Evolutionary conservation across 75 land plant genomes (phyloP), one percentile per base, ranked within the genome.

Genomic region (Pinus taeda): DNA sequence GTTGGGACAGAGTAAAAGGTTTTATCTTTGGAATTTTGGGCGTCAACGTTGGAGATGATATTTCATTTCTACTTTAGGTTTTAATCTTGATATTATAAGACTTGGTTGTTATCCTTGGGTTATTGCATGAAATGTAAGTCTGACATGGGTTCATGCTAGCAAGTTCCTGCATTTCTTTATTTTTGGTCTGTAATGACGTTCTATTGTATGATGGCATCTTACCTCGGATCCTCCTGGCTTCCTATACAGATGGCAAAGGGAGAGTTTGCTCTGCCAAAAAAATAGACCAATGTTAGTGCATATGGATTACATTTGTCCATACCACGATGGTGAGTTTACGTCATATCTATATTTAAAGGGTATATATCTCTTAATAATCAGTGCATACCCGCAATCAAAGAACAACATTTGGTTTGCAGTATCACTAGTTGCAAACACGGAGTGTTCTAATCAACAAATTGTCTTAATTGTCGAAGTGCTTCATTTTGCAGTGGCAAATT

Each of bases 191-290:
- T 17, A 15, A 15, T 33, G 42, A 4, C 8, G 29, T 22, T 63
- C 29, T 15, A 13, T 63, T 29, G 65, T 15, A 15, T 30, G 33
- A 6, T 33, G 57, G 59, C 56, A 73, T 30, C 80, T 85, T 26
- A 86, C 90, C 49, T 82, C 93, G 33, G 33, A 30, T 0, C 83
- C 79, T 74, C 92, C 92, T 4, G 92, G 76, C 80, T 92, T 83
- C 77, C 83, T 93, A 87, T 91, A 93, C 18, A 93, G 87, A 15
- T 90, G 83, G 70, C 93, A 93, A 4, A 93, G 82, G 0, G 96
- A 93, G 20, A 93, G 90, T 56, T 93, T 93, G 14, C 79, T 83
- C 96, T 93, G 90, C 59, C n/a, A 81, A 79, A 22, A 62, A 1
- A 30, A 71, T 21, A 70, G 55, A 77, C 1, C 33, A 30, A 30